Conservation (phyloP, 2,329 filamentous ascomycete genomes). For the Clarireedia hainanense region DNA sequence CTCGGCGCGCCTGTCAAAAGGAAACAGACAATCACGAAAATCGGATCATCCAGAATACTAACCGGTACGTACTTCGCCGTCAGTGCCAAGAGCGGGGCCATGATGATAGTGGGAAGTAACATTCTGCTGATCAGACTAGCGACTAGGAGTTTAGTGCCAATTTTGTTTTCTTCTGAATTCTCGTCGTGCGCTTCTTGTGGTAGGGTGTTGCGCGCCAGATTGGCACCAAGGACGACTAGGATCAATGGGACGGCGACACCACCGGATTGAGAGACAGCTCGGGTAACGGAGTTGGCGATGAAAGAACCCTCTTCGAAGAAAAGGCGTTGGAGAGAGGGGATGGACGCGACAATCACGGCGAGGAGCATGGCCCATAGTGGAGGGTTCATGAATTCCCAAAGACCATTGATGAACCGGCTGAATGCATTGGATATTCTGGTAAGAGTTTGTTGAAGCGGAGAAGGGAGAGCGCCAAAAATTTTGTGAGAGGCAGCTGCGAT, state of each 20-base stretch:
- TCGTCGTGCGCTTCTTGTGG: constrained; percentile 50
- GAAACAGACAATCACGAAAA: constrained; percentile 97
- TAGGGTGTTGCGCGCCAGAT: constrained; percentile 85
- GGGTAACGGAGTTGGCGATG: constrained; percentile 85
- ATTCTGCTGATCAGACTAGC: constrained; percentile 84
- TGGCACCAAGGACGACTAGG: constrained; percentile 88
- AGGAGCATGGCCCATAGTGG: constrained; percentile 94
- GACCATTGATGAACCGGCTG: constrained; percentile 51
- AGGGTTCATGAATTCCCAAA: constrained; percentile 97
- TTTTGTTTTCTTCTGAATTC: constrained; percentile 62
- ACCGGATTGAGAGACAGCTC: constrained; percentile 76
- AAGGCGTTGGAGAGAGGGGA: constrained; percentile 70
- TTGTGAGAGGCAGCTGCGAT: constrained; percentile 17
- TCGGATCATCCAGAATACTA: constrained; percentile 93
- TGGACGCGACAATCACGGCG: constrained; percentile 83
- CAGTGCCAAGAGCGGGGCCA: constrained; percentile 82
- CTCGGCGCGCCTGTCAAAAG: constrained; percentile 89
- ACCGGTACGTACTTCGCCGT: constrained; percentile 85
- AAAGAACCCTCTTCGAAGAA: constrained; percentile 91
- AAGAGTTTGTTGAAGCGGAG: constrained; percentile 42
- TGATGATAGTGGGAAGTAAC: constrained; percentile 83
- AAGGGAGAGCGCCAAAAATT: constrained; percentile 42
- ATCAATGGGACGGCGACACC: constrained; percentile 93
- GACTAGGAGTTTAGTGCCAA: constrained; percentile 70
- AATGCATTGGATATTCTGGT: constrained; percentile 34